phyloP scores from a whole-genome alignment of 805 yeast genomes.

The Hanseniaspora vineae region DNA sequence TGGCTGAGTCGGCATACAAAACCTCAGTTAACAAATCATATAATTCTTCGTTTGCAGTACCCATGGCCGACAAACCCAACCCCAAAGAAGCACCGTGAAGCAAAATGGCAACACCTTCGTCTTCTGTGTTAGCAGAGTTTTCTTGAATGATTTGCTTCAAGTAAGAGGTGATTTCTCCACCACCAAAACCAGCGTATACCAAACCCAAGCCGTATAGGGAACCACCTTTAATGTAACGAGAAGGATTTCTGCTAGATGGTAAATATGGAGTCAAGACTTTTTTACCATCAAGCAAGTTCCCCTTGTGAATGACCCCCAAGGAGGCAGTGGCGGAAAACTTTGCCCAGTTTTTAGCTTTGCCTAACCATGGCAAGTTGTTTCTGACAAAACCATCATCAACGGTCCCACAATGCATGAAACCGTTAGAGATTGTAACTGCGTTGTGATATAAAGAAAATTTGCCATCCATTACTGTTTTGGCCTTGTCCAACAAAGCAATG shows the following conservation, averaged over 20 bases:
- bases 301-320: conserved; percentile 91
- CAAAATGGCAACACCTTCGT: conserved; percentile 64
- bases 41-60: conserved; percentile 56
- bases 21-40: conserved; percentile 77
- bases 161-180: conserved; percentile 63
- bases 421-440: conserved; percentile 89
- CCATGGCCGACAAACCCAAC: conserved; percentile 95
- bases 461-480: conserved; percentile 76
- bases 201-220: conserved; percentile 86
- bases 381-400: conserved; percentile 89
- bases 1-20: conserved; percentile 79
- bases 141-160: conserved; percentile 56
- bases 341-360: conserved; percentile 97
- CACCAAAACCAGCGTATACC: conserved; percentile 92
- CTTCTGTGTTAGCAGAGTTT: conserved; percentile 44
- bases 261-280: conserved; percentile 79
- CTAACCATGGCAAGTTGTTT: conserved; percentile 87
- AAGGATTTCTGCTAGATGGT: conserved; percentile 56
- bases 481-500: conserved; percentile 61
- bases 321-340: conserved; percentile 97
- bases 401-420: conserved; percentile 92
- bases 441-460: conserved; percentile 90
- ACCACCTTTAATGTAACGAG: conserved; percentile 91
- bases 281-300: conserved; percentile 84
- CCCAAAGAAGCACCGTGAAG: conserved; percentile 95